phyloP scores from a whole-genome alignment of 78 protist species.

The Chrysochromulina parva region DNA sequence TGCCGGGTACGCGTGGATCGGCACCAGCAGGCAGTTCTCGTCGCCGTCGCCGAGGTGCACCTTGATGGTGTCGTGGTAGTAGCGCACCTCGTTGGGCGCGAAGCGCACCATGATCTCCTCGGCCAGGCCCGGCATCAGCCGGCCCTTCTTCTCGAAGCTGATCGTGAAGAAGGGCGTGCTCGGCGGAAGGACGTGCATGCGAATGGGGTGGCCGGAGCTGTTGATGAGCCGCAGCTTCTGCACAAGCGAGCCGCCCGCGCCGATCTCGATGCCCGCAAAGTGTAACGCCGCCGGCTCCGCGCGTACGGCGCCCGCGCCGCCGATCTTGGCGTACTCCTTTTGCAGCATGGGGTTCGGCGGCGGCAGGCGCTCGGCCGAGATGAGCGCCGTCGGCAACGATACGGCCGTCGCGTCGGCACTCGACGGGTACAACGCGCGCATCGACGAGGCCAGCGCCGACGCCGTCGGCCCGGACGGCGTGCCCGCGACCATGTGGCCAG shows the following conservation, averaged over 20 bases:
- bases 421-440: no score
- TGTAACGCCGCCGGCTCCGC: neutral
- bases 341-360: neutral
- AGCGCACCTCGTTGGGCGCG: constrained; percentile 8
- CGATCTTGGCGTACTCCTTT: neutral
- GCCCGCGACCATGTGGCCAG: no score
- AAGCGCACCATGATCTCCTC: constrained; percentile 1
- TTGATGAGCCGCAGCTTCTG: neutral
- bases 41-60: neutral
- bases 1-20: constrained; percentile 50
- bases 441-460: no score
- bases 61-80: constrained; percentile 43
- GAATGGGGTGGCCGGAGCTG: neutral
- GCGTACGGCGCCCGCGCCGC: neutral
- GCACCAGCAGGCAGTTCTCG: constrained; percentile 7
- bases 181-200: constrained; percentile 17
- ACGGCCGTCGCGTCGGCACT: no score
- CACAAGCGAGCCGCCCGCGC: neutral
- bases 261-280: neutral
- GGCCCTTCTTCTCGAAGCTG: neutral
- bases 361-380: neutral
- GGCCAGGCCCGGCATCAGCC: constrained; percentile 32
- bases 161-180: neutral
- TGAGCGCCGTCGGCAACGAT: neutral
- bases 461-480: no score